phyloP scores from a whole-genome alignment of 177 flowering plant species.

The Vitis hybrid region DNA sequence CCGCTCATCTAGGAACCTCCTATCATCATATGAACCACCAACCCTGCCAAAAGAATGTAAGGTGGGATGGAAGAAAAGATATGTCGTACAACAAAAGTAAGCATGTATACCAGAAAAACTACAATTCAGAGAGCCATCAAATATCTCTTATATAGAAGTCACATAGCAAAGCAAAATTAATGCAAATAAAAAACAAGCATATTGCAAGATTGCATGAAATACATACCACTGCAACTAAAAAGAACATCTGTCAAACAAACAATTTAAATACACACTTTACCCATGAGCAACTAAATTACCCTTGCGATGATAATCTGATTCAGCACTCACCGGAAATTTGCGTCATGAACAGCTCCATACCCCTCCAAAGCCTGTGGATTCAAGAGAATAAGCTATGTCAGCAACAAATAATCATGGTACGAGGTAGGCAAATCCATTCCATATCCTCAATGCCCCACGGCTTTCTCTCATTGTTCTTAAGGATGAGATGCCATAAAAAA shows the following conservation, averaged over 20 bases:
- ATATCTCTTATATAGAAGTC: background rate
- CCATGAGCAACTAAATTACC: conserved; percentile 5
- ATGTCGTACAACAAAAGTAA: conserved; percentile 13
- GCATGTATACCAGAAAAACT: background rate
- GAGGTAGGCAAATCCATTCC: conserved; percentile 89
- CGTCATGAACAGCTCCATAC: conserved; percentile 82
- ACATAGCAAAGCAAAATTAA: background rate
- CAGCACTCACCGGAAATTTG: conserved; percentile 83
- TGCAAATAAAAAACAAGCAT: conserved; percentile 5
- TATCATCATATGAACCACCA: conserved; percentile 79
- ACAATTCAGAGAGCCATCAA: background rate
- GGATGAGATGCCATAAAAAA: conserved; percentile 69
- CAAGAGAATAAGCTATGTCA: conserved; percentile 99
- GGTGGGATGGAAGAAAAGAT: conserved; percentile 26
- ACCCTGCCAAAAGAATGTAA: conserved; percentile 49
- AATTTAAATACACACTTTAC: conserved; percentile 4
- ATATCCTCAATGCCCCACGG: conserved; percentile 85
- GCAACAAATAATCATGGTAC: conserved; percentile 75
- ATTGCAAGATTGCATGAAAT: background rate
- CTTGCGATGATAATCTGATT: conserved; percentile 11
- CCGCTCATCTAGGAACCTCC: conserved; percentile 77
- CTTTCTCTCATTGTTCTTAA: conserved; percentile 67
- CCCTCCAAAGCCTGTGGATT: conserved; percentile 99
- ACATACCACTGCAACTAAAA: background rate
- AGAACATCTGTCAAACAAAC: conserved; percentile 7